Evolutionary conservation across 805 yeast species (phyloP).

Genomic region (Saccharomycopsis fermentans): DNA sequence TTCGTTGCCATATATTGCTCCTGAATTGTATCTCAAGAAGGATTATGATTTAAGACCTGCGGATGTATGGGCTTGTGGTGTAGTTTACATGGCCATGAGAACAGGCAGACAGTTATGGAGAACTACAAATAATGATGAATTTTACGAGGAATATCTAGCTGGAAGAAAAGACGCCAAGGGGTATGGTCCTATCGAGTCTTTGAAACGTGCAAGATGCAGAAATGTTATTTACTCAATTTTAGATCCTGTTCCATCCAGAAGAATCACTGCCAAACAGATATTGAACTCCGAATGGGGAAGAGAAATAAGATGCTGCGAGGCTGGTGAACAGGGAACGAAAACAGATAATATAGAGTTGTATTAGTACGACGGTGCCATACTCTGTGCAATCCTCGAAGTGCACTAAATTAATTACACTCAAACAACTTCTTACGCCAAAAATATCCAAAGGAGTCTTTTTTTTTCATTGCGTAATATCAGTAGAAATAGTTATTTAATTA

Average conservation of each 20-base stretch:
- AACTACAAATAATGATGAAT: constrained; percentile 72
- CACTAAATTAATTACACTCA: too few relatives aligned
- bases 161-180: constrained; percentile 79
- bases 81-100: constrained; percentile 86
- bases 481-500: too few relatives aligned
- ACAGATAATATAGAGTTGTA: constrained; percentile 9
- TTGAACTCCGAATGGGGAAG: constrained; percentile 94
- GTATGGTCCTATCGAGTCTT: constrained; percentile 79
- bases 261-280: constrained; percentile 82
- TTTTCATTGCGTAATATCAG: too few relatives aligned
- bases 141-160: constrained; percentile 60
- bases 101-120: constrained; percentile 93
- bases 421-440: too few relatives aligned
- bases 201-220: constrained; percentile 81
- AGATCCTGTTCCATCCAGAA: constrained; percentile 81
- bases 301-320: constrained; percentile 70
- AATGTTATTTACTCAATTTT: constrained; percentile 88
- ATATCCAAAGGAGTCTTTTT: too few relatives aligned
- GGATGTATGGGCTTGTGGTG: constrained; percentile 91
- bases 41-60: constrained; percentile 75
- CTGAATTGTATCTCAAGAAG: constrained; percentile 59
- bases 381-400: too few relatives aligned
- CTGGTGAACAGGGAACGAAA: constrained; percentile 36
- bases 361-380: not conserved
- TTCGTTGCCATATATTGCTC: constrained; percentile 83